phyloP scores from a whole-genome alignment of 352 stramenopile species.

The Globisporangium takayamanum region DNA sequence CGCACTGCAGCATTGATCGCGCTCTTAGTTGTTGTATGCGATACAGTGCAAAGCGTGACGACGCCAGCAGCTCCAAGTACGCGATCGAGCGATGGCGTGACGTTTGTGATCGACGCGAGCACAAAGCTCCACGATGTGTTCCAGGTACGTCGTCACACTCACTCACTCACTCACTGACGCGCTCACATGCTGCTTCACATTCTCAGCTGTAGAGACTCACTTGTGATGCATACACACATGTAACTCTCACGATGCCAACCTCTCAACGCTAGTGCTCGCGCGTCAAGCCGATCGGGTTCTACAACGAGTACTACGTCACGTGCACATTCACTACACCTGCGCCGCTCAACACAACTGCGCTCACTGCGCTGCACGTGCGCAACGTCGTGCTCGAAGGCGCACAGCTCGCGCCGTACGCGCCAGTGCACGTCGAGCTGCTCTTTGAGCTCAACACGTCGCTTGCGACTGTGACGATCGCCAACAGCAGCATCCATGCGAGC shows the following conservation, averaged over 20 bases:
- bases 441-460: slow-evolving; percentile 34
- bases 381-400: slow-evolving; percentile 38
- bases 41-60: too few relatives aligned
- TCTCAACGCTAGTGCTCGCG: slow-evolving; percentile 37
- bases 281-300: slow-evolving; percentile 60
- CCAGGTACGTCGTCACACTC: slow-evolving; percentile 7
- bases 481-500: slow-evolving; percentile 47
- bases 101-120: slow-evolving; percentile 47
- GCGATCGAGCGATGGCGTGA: slow-evolving; percentile 4
- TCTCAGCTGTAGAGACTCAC: neutral
- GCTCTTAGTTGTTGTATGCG: too few relatives aligned
- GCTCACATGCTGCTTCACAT: neutral
- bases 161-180: neutral
- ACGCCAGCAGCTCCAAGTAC: neutral
- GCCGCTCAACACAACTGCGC: slow-evolving; percentile 13
- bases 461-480: slow-evolving; percentile 30
- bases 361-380: slow-evolving; percentile 36
- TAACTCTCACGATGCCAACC: neutral
- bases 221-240: neutral
- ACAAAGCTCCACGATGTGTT: slow-evolving; percentile 50
- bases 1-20: too few relatives aligned
- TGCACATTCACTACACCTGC: slow-evolving; percentile 39
- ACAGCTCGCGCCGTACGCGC: slow-evolving; percentile 23
- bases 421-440: slow-evolving; percentile 46
- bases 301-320: slow-evolving; percentile 81